Percentiles rank a stretch among this genome's conserved stretches.
Evolutionary conservation across 176 grass and related monocot species (phyloP).

Genomic region (Eleusine coracana): DNA sequence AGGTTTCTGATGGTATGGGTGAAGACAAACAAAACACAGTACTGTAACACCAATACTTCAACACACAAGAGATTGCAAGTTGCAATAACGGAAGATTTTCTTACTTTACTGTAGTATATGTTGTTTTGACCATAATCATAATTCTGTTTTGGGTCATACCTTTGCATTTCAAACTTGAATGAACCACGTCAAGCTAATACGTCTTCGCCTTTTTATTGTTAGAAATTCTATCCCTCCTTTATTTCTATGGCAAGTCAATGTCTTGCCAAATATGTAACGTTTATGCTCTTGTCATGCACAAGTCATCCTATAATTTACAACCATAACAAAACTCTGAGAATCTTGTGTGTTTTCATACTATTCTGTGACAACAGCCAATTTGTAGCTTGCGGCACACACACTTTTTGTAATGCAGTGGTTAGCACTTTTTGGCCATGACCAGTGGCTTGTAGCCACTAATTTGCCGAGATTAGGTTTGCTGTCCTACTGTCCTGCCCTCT

Average conservation of each 20-base stretch:
- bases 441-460: slow-evolving; percentile 24
- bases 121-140: neutral
- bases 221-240: neutral
- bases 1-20: neutral
- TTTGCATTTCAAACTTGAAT: neutral
- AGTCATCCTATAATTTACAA: neutral
- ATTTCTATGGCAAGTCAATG: slow-evolving; percentile 22
- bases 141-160: neutral
- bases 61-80: neutral
- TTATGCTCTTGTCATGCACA: slow-evolving; percentile 27
- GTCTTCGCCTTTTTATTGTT: neutral
- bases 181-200: neutral
- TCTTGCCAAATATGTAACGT: slow-evolving; percentile 32
- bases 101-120: neutral
- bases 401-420: slow-evolving; percentile 51
- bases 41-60: neutral
- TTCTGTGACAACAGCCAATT: neutral
- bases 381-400: neutral
- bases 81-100: neutral
- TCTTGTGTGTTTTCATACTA: slow-evolving; percentile 16
- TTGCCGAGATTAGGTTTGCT: slow-evolving; percentile 27
- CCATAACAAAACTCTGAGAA: slow-evolving; percentile 17
- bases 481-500: slow-evolving; percentile 28
- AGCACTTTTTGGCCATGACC: slow-evolving; percentile 25
- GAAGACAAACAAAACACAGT: neutral